phyloP scores from a whole-genome alignment of 2,329 filamentous ascomycete species.

The Stagonosporopsis vannaccii region DNA sequence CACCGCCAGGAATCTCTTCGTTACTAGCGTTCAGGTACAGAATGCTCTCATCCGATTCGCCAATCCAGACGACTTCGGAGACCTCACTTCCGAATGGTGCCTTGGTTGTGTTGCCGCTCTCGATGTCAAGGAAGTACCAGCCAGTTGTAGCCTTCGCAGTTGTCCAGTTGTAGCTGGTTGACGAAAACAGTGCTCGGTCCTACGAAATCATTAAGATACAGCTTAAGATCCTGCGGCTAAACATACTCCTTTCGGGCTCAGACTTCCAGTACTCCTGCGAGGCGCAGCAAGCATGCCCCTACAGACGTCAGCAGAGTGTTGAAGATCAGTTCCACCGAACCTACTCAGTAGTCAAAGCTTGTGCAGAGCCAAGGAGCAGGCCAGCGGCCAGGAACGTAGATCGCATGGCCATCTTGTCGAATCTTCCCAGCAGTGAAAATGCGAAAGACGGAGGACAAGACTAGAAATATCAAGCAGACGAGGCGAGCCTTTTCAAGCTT shows the following conservation, averaged over 20 bases:
- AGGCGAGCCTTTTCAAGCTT: conserved; percentile 26
- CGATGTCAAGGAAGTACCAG: conserved; percentile 46
- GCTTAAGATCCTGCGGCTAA: background rate
- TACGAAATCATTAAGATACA: conserved; percentile 17
- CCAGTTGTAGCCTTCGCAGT: conserved; percentile 57
- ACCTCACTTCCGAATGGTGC: conserved; percentile 43
- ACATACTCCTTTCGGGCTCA: conserved; percentile 45
- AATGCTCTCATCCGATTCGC: conserved; percentile 57
- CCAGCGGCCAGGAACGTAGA: conserved; percentile 32
- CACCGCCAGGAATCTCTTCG: conserved; percentile 57
- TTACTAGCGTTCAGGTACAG: conserved; percentile 70
- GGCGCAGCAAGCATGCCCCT: conserved; percentile 38
- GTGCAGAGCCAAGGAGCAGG: conserved; percentile 35
- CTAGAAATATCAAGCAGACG: conserved; percentile 6
- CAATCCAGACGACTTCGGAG: conserved; percentile 46
- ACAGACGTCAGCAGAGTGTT: conserved; percentile 7
- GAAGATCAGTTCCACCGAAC: background rate
- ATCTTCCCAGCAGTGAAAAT: conserved; percentile 5
- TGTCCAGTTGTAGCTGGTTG: conserved; percentile 48
- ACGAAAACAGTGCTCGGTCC: conserved; percentile 45
- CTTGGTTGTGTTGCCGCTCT: conserved; percentile 42
- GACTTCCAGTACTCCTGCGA: conserved; percentile 41
- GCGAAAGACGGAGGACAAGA: conserved; percentile 15
- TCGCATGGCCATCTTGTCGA: conserved; percentile 38
- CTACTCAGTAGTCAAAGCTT: conserved; percentile 39